phyloP scores from a whole-genome alignment of 495 filamentous ascomycete species.

The Daldinia bambusicola region DNA sequence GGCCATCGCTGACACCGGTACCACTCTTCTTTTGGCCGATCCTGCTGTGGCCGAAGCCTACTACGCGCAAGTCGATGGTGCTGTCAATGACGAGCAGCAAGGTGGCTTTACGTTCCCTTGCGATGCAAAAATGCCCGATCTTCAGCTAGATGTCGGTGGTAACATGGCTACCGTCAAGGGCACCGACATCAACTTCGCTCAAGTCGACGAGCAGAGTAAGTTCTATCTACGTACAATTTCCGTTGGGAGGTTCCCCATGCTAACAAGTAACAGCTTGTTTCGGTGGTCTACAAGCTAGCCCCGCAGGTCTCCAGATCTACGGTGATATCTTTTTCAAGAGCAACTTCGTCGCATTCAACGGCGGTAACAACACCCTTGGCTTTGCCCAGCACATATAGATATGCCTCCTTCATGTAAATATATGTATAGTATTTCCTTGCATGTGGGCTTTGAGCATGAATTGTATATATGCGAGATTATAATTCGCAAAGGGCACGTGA shows the following conservation, averaged over 20 bases:
- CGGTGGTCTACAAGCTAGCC: constrained; percentile 74
- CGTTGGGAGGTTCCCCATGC: background rate
- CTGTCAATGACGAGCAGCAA: constrained; percentile 57
- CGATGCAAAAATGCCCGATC: constrained; percentile 65
- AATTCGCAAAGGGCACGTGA: constrained; percentile 9
- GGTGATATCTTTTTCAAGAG: constrained; percentile 85
- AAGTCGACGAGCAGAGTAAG: constrained; percentile 61
- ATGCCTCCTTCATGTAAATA: constrained; percentile 8
- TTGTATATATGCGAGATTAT: constrained; percentile 39
- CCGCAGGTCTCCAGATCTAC: constrained; percentile 71
- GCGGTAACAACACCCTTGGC: constrained; percentile 67
- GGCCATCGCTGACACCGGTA: constrained; percentile 78
- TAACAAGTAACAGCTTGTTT: constrained; percentile 67
- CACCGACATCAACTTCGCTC: constrained; percentile 70
- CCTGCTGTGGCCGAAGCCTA: constrained; percentile 68
- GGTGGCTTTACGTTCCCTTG: constrained; percentile 71
- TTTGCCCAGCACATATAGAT: constrained; percentile 64
- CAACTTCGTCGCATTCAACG: constrained; percentile 83
- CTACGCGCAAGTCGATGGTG: constrained; percentile 69
- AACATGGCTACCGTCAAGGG: constrained; percentile 73
- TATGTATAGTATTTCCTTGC: constrained; percentile 13
- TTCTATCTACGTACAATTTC: constrained; percentile 6
- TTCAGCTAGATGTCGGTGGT: constrained; percentile 72
- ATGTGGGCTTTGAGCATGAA: constrained; percentile 9
- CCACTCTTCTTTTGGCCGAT: constrained; percentile 76